Percentiles rank a stretch among this genome's conserved stretches.
Conservation (phyloP, 371 early-diverging fungal species). For the Basidiobolus heterosporus region DNA sequence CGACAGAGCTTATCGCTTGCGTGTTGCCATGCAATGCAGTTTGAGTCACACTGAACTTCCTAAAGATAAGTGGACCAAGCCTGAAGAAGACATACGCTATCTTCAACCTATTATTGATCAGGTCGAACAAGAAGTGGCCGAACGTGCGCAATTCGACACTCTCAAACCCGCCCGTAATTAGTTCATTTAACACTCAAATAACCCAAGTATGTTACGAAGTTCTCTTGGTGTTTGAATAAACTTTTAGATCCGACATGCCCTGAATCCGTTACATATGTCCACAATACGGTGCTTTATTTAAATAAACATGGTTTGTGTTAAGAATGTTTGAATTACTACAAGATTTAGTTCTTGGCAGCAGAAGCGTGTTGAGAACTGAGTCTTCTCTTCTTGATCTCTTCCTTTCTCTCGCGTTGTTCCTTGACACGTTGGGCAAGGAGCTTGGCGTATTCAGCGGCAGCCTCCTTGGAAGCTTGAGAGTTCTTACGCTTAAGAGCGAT, state of each 20-base stretch:
- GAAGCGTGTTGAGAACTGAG: no score
- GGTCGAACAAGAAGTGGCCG: slow-evolving; percentile 67
- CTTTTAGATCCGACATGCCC: no score
- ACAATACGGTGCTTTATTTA: no score
- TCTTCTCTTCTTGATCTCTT: no score
- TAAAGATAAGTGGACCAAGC: slow-evolving; percentile 56
- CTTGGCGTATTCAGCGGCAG: slow-evolving; percentile 81
- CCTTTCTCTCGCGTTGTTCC: slow-evolving; percentile 37
- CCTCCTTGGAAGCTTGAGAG: slow-evolving; percentile 62
- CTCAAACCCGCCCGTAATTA: no score
- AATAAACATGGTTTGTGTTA: no score
- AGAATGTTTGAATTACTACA: no score
- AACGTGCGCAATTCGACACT: slow-evolving; percentile 35
- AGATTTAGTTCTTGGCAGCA: no score
- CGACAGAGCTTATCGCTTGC: slow-evolving; percentile 69
- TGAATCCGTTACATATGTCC: no score
- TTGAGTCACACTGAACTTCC: slow-evolving; percentile 54
- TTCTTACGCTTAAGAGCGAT: slow-evolving; percentile 69
- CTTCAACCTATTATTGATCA: slow-evolving; percentile 68
- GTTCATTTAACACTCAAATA: no score
- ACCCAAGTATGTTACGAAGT: no score
- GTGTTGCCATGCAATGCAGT: slow-evolving; percentile 64
- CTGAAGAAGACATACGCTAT: slow-evolving; percentile 55
- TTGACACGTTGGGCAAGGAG: slow-evolving; percentile 81
- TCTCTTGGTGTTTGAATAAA: no score